Evolutionary conservation across 208 protist genomes (phyloP).

Genomic region (Naegleria lovaniensis): DNA sequence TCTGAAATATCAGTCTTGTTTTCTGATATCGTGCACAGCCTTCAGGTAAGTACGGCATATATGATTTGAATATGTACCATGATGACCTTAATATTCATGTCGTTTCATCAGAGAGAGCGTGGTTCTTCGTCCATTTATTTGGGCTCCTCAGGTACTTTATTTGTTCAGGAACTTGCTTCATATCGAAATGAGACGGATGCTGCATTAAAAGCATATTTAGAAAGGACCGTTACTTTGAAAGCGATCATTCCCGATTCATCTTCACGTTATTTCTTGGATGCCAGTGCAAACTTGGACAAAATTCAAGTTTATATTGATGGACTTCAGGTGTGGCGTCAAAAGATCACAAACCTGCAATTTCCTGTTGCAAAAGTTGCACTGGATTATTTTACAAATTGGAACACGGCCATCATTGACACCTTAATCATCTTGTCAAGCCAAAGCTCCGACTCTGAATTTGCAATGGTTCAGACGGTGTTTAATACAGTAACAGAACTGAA

Average conservation of each 20-base stretch:
- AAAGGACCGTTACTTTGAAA: not conserved
- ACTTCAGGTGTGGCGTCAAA: not conserved
- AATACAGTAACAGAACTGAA: not conserved
- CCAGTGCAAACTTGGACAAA: not conserved
- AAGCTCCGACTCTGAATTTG: not conserved
- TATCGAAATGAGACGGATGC: not conserved
- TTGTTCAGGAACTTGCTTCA: not conserved
- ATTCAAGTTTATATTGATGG: not conserved
- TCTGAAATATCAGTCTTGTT: not conserved
- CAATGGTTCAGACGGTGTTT: not conserved
- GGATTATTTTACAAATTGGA: not conserved
- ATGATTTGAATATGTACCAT: too few species aligned
- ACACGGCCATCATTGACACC: not conserved
- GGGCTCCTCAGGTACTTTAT: not conserved
- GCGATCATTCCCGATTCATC: not conserved
- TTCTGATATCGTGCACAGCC: not conserved
- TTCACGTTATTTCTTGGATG: not conserved
- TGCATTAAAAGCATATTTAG: not conserved
- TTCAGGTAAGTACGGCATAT: not conserved
- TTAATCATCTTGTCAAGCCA: not conserved
- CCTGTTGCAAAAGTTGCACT: not conserved
- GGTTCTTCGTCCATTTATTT: not conserved
- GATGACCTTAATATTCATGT: too few species aligned
- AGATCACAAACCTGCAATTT: not conserved
- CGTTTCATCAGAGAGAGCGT: not conserved